A percentile compares a stretch with the other conserved stretches of the same genome.
phyloP scores from a whole-genome alignment of 2,329 filamentous ascomycete species.

The Teratosphaeria pseudoeucalypti region DNA sequence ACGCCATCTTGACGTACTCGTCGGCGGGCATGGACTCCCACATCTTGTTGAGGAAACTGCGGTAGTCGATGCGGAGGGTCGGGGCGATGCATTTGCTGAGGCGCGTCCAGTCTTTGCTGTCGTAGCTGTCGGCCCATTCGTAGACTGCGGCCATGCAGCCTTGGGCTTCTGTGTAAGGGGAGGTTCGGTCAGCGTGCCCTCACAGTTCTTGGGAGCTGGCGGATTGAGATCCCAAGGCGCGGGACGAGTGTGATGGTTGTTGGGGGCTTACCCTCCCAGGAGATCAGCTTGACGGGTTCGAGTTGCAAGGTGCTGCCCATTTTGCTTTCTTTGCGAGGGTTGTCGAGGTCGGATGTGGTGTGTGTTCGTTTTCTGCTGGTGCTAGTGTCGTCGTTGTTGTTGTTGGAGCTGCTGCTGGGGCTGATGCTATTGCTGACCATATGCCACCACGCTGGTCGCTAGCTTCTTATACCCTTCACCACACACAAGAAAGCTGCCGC shows the following conservation, averaged over 20 bases:
- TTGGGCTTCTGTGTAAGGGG: slow-evolving; percentile 21
- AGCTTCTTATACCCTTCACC: too few species aligned
- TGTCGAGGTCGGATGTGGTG: not conserved
- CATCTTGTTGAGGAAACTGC: slow-evolving; percentile 43
- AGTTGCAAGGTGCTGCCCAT: slow-evolving; percentile 10
- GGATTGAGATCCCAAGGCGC: not conserved
- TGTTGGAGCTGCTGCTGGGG: not conserved
- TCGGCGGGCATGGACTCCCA: slow-evolving; percentile 48
- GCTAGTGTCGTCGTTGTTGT: not conserved
- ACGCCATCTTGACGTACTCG: slow-evolving; percentile 44
- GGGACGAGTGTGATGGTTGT: not conserved
- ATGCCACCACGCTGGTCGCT: not conserved
- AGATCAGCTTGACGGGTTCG: slow-evolving; percentile 25
- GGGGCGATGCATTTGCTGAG: slow-evolving; percentile 53
- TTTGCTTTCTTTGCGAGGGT: slow-evolving; percentile 5
- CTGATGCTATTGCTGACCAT: not conserved
- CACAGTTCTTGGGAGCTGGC: not conserved
- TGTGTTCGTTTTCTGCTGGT: slow-evolving; percentile 4
- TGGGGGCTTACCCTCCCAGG: slow-evolving; percentile 22
- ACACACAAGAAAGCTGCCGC: too few species aligned
- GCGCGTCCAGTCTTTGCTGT: slow-evolving; percentile 55
- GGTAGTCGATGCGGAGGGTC: slow-evolving; percentile 58
- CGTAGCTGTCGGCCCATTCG: slow-evolving; percentile 57
- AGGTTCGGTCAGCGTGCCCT: not conserved
- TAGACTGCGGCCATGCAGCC: slow-evolving; percentile 37